A percentile compares a stretch with the other conserved stretches of the same genome.
Conservation (phyloP, 129 eudicot genomes). For the Lonicera japonica region DNA sequence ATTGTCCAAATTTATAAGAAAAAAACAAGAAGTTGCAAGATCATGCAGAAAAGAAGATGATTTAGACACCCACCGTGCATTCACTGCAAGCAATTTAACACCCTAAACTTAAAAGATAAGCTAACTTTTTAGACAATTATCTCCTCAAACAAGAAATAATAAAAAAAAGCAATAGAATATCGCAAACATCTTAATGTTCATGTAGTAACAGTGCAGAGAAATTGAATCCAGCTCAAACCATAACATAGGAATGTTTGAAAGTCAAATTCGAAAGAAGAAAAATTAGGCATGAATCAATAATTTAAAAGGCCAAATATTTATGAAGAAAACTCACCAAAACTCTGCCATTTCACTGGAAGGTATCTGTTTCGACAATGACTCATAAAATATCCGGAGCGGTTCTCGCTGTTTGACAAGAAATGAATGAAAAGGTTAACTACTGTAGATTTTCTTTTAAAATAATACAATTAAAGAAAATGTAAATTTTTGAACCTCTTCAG, state of each 20-base stretch:
- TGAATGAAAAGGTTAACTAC: background rate
- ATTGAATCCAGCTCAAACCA: background rate
- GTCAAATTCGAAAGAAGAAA: background rate
- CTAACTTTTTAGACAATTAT: too few species aligned
- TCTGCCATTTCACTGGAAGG: slow-evolving; percentile 99
- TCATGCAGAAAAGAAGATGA: too few species aligned
- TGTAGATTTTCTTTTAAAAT: background rate
- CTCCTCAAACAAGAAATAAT: background rate
- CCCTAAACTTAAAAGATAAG: too few species aligned
- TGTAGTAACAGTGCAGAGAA: too few species aligned
- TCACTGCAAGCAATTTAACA: too few species aligned
- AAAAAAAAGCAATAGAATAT: too few species aligned
- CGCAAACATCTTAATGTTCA: too few species aligned
- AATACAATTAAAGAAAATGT: background rate
- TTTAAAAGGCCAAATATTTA: background rate
- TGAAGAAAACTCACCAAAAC: slow-evolving; percentile 65
- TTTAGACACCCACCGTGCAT: too few species aligned
- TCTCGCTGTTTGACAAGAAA: slow-evolving; percentile 58
- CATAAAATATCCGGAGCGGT: slow-evolving; percentile 83
- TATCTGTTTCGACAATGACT: slow-evolving; percentile 80
- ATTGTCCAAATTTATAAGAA: too few species aligned
- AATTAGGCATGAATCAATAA: background rate
- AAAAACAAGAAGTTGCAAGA: too few species aligned
- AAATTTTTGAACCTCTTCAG: slow-evolving; percentile 62
- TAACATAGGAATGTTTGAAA: background rate